Percentiles rank a stretch among this genome's conserved stretches.
Conservation (phyloP, 257 asterid genomes). For the Paulownia fortunei region DNA sequence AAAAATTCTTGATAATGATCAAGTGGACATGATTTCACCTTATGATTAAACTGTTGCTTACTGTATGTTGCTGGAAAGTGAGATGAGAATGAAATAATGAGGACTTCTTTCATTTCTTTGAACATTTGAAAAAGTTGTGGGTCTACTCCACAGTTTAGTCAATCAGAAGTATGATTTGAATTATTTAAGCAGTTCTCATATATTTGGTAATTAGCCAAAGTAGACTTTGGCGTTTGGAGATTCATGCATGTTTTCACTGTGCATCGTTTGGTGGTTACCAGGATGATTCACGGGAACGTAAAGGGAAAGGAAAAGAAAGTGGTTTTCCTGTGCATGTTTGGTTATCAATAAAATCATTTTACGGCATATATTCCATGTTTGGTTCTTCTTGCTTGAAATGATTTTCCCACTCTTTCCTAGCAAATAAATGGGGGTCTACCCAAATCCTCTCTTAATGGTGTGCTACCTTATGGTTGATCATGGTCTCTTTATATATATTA, state of each 20-base stretch:
- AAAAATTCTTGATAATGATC: slow-evolving; percentile 15
- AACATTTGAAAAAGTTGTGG: not conserved
- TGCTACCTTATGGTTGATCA: not conserved
- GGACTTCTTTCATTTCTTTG: not conserved
- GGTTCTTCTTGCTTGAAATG: not conserved
- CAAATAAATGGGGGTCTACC: not conserved
- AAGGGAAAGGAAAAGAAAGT: not conserved
- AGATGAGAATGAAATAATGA: slow-evolving; percentile 13
- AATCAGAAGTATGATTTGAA: not conserved
- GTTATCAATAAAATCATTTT: not conserved
- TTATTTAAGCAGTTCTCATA: not conserved
- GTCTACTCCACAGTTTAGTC: slow-evolving; percentile 2
- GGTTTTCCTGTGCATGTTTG: not conserved
- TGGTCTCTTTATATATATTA: no score
- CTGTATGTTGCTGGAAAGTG: slow-evolving; percentile 9
- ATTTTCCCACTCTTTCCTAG: not conserved
- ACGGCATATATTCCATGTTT: not conserved
- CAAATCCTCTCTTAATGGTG: not conserved
- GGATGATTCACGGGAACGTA: slow-evolving; percentile 13
- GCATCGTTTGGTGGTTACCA: not conserved
- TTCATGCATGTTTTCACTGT: slow-evolving; percentile 19
- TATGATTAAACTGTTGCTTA: slow-evolving; percentile 18
- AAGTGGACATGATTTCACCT: slow-evolving; percentile 17
- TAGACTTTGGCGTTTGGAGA: slow-evolving; percentile 2
- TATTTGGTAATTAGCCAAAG: slow-evolving; percentile 23